Conservation (phyloP, 2,329 filamentous ascomycete genomes). For the Phoma sp. region DNA sequence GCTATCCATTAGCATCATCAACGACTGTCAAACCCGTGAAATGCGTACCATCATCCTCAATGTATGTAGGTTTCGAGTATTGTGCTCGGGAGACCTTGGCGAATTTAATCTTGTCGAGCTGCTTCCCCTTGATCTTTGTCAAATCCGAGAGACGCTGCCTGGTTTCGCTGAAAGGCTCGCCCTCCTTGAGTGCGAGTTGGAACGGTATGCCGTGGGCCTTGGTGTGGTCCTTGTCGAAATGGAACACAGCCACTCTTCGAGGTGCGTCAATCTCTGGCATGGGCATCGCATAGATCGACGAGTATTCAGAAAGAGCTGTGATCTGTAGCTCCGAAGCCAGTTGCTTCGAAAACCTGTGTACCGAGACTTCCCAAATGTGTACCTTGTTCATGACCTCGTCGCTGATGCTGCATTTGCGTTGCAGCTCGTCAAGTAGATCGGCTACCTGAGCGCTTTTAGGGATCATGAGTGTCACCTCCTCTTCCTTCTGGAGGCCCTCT, state of each 20-base stretch:
- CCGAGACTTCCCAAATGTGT: slow-evolving; percentile 81
- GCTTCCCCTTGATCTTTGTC: slow-evolving; percentile 95
- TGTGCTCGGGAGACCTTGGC: slow-evolving; percentile 69
- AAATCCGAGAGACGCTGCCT: slow-evolving; percentile 93
- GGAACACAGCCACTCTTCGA: slow-evolving; percentile 82
- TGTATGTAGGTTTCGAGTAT: slow-evolving; percentile 79
- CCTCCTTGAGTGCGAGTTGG: slow-evolving; percentile 84
- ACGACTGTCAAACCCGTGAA: neutral
- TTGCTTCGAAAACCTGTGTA: slow-evolving; percentile 82
- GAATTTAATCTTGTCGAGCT: slow-evolving; percentile 98
- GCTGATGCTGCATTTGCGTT: slow-evolving; percentile 80
- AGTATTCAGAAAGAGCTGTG: slow-evolving; percentile 84
- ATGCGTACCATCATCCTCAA: slow-evolving; percentile 78
- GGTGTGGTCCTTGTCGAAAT: slow-evolving; percentile 88
- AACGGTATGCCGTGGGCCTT: slow-evolving; percentile 90
- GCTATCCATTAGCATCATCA: slow-evolving; percentile 16
- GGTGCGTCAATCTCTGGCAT: slow-evolving; percentile 71
- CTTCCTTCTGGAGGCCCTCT: slow-evolving; percentile 92
- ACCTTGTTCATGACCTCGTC: slow-evolving; percentile 77
- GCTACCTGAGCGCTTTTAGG: slow-evolving; percentile 82
- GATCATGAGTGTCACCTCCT: slow-evolving; percentile 81
- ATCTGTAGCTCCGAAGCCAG: slow-evolving; percentile 74
- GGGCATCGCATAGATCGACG: slow-evolving; percentile 78
- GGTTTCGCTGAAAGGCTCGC: slow-evolving; percentile 86
- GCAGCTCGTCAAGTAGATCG: slow-evolving; percentile 76